Evolutionary conservation across 208 protist species (phyloP).

Genomic region (Leishmania gerbilli): DNA sequence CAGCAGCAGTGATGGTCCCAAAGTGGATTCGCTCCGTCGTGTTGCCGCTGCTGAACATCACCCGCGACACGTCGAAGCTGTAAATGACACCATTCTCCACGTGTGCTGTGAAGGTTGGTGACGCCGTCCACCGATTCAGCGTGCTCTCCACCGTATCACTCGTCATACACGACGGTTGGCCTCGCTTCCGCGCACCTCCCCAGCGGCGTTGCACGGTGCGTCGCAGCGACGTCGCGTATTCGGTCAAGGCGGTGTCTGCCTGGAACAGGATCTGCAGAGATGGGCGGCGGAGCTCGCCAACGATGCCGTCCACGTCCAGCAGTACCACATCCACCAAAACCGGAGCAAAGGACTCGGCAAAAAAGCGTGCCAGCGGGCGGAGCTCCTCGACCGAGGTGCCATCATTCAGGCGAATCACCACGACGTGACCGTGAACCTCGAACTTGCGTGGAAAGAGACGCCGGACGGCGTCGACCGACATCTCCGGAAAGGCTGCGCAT

Average conservation of each 20-base stretch:
- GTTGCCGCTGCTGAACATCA: slow-evolving; percentile 95
- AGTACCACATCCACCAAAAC: slow-evolving; percentile 76
- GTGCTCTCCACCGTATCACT: slow-evolving; percentile 24
- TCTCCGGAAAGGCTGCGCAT: slow-evolving; percentile 12
- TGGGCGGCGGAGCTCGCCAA: slow-evolving; percentile 77
- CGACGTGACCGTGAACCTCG: slow-evolving; percentile 83
- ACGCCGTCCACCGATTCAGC: slow-evolving; percentile 29
- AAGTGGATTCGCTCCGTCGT: slow-evolving; percentile 93
- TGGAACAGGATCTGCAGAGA: slow-evolving; percentile 44
- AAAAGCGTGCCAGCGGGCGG: slow-evolving; percentile 36
- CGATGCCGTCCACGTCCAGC: slow-evolving; percentile 69
- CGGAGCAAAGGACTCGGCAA: slow-evolving; percentile 68
- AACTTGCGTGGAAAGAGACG: slow-evolving; percentile 73
- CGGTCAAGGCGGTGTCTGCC: slow-evolving; percentile 6
- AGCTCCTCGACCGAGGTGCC: slow-evolving; percentile 48
- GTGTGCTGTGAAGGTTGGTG: slow-evolving; percentile 82
- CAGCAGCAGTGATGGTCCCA: slow-evolving; percentile 46
- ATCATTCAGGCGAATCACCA: slow-evolving; percentile 75
- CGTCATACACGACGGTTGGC: slow-evolving; percentile 7
- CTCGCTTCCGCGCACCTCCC: slow-evolving; percentile 1
- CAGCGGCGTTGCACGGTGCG: slow-evolving; percentile 16
- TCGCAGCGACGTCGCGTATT: slow-evolving; percentile 16
- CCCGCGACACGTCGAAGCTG: slow-evolving; percentile 78
- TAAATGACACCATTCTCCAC: slow-evolving; percentile 92
- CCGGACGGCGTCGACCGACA: slow-evolving; percentile 27